Conservation (phyloP, 495 filamentous ascomycete genomes). For the Aspergillus ellipticus region DNA sequence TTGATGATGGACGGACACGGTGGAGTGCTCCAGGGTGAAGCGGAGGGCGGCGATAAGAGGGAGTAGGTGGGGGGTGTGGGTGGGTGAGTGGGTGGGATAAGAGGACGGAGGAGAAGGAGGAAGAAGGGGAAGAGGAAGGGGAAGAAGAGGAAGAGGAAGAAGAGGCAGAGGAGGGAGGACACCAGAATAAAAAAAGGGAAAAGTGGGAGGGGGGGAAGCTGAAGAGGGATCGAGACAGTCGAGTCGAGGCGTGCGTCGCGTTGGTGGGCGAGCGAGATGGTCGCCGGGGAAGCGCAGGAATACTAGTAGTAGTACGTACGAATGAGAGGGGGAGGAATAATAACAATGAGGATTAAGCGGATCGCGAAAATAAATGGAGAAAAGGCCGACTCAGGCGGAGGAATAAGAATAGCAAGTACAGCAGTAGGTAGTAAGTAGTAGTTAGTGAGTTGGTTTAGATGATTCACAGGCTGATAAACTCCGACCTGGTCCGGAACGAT, state of each 20-base stretch:
- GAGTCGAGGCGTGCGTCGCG: neutral
- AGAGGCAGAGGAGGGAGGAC: neutral
- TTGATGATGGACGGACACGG: constrained; percentile 13
- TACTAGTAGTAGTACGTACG: neutral
- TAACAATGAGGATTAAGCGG: neutral
- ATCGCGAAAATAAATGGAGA: neutral
- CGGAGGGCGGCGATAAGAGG: neutral
- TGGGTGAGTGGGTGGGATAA: neutral
- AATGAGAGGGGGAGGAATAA: neutral
- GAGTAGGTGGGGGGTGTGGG: neutral
- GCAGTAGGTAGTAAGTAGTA: neutral
- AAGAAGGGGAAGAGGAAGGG: neutral
- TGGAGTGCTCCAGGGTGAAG: constrained; percentile 21
- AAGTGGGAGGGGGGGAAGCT: neutral
- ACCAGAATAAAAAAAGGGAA: neutral
- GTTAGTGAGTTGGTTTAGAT: too few species aligned
- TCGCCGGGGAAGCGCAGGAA: neutral
- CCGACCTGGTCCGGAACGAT: constrained; percentile 10
- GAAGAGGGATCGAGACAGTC: neutral
- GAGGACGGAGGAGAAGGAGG: neutral
- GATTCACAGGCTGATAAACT: constrained; percentile 11
- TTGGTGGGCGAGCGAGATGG: neutral
- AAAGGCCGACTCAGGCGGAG: neutral
- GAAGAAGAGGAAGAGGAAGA: neutral
- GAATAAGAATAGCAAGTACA: neutral